Evolutionary conservation across 2,329 filamentous ascomycete genomes (phyloP).

Genomic region (Exophiala sp.): DNA sequence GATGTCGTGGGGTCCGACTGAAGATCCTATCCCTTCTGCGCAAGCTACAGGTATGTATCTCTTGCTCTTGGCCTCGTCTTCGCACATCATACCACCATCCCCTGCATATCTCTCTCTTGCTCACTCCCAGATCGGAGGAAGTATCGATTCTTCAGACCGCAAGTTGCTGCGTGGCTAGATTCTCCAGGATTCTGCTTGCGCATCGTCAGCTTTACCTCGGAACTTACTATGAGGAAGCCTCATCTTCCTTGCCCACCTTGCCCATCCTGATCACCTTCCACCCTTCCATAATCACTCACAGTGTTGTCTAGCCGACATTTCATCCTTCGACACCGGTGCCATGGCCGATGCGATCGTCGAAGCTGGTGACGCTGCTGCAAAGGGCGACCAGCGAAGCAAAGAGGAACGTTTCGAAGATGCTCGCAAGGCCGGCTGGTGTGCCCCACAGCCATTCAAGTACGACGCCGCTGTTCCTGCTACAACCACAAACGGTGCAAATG

Average conservation of each 20-base stretch:
- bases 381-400: constrained; percentile 5
- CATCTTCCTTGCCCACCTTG: background rate
- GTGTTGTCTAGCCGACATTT: background rate
- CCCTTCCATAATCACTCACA: background rate
- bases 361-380: constrained; percentile 4
- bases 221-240: background rate
- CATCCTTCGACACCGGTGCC: constrained; percentile 10
- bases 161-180: too few relatives aligned
- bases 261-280: background rate
- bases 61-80: background rate
- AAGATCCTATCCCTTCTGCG: background rate
- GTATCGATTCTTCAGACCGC: too few relatives aligned
- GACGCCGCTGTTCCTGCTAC: constrained; percentile 5
- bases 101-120: too few relatives aligned
- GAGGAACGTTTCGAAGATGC: constrained; percentile 11
- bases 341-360: constrained; percentile 13
- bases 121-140: too few relatives aligned
- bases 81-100: background rate
- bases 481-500: background rate
- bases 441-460: constrained; percentile 20
- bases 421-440: constrained; percentile 20
- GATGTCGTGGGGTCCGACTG: background rate
- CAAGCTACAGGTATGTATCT: background rate
- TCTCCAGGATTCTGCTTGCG: too few relatives aligned
- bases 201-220: too few relatives aligned